Evolutionary conservation across 495 filamentous ascomycete genomes (phyloP), one percentile per base, ranked within the genome.

Genomic region (Chaetomium fimeti): DNA sequence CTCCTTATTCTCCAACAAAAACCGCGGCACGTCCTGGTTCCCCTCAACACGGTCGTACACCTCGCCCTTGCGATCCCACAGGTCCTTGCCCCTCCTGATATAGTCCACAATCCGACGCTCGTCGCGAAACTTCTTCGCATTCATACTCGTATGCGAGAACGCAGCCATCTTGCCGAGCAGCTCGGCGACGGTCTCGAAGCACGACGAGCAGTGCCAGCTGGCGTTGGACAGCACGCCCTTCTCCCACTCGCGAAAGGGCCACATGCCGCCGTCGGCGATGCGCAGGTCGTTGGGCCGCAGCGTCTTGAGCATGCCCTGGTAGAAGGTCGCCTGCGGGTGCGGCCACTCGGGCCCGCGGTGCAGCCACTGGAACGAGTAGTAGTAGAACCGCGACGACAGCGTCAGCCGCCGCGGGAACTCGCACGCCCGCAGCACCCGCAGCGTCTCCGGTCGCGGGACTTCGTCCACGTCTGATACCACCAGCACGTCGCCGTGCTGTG

Each of bases 261-360:
- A 71, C 42, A 75, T 29, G 20, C 72, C 71, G 54, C 77, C 75
- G 27, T 79, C 72, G 7, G 75, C 77, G 42, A 76, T 79, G 45
- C 83, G 76, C 40, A 84, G 71, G 60, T 83, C 76, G 47, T 78
- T 76, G 2, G 83, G 83, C 22, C 72, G 69, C 43, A 85, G 69
- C 15, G 84, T 86, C 20, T 68, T 58, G 20, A 68, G 59, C 11
- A 32, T n/a, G n/a, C 81, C 81, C 42, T 77, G 71, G 66, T 80
- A 86, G 48, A 74, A 80, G 2, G 82, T 85, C 0, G 82, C 84
- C 68, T 85, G 83, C 11, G 84, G 84, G 58, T 85, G 83, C 13
- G 75, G 66, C 83, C 83, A 85, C 64, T 84, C 77, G 28, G 71
- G 24, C n/a, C 77, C 81, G 15, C 69, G 79, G 58, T 83, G 83